These are phyloP conservation scores for Solanum paucissectum DNA, from an alignment of 257 asterid species.

Conservation along the genomic window DNA sequence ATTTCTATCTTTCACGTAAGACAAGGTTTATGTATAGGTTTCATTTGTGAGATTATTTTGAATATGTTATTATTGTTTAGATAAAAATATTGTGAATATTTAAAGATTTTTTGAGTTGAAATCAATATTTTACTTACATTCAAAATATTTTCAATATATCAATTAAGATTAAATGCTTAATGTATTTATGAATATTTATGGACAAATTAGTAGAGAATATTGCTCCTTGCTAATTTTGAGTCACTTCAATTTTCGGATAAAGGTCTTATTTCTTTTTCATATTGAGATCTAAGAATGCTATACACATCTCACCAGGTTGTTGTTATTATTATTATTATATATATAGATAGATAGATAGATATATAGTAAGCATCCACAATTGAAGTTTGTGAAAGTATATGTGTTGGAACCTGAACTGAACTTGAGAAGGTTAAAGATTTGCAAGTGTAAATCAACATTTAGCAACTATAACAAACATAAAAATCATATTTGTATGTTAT, in stretches of 20 bases:
- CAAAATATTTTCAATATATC: background rate
- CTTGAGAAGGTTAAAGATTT: background rate
- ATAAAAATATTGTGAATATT: background rate
- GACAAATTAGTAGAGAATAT: background rate
- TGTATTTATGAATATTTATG: background rate
- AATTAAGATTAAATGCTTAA: background rate
- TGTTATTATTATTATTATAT: no score
- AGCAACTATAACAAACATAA: no score
- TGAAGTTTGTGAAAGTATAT: background rate
- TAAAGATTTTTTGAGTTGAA: background rate
- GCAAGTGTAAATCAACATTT: background rate
- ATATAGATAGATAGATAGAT: no score
- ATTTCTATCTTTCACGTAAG: no score
- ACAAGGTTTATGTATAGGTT: no score
- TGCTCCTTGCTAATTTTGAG: background rate
- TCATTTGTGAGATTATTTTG: fast-evolving
- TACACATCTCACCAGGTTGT: no score
- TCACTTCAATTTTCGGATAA: background rate
- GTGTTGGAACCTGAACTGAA: background rate
- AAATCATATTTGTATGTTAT: no score
- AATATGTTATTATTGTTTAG: background rate
- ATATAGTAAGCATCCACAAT: no score
- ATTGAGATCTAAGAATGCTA: no score
- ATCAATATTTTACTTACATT: background rate
- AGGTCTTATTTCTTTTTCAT: no score